phyloP scores from a whole-genome alignment of 2,329 filamentous ascomycete genomes.

The Fusarium sp. region DNA sequence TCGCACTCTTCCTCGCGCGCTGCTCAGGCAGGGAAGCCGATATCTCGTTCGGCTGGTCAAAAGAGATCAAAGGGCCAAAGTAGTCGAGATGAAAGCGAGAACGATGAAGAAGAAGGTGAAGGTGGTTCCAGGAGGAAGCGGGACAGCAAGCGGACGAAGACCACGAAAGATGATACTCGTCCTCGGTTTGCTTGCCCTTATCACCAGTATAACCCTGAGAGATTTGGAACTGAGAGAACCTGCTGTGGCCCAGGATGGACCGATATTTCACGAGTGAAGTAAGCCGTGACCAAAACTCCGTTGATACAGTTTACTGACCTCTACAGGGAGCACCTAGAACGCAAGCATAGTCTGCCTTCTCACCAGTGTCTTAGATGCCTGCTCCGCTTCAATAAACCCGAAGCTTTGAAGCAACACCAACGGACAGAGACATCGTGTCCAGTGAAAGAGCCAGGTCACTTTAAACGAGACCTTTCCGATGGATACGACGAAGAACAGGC shows the following conservation, averaged over 20 bases:
- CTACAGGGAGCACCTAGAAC: slow-evolving; percentile 43
- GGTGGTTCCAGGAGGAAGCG: slow-evolving; percentile 48
- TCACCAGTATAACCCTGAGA: slow-evolving; percentile 50
- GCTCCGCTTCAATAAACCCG: slow-evolving; percentile 30
- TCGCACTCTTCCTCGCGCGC: slow-evolving; percentile 35
- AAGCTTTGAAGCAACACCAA: slow-evolving; percentile 39
- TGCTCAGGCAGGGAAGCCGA: slow-evolving; percentile 14
- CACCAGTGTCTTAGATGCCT: slow-evolving; percentile 41
- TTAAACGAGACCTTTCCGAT: slow-evolving; percentile 29
- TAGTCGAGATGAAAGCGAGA: slow-evolving; percentile 47
- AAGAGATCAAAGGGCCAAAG: slow-evolving; percentile 34
- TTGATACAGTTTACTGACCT: background rate
- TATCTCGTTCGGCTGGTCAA: slow-evolving; percentile 26
- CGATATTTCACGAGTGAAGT: slow-evolving; percentile 43
- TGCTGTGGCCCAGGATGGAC: slow-evolving; percentile 44
- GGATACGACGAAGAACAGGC: slow-evolving; percentile 44
- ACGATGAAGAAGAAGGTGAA: slow-evolving; percentile 45
- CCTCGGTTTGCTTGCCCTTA: slow-evolving; percentile 53
- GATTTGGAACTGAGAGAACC: slow-evolving; percentile 37
- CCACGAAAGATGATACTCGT: slow-evolving; percentile 46
- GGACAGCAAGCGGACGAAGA: slow-evolving; percentile 54
- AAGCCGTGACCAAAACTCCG: background rate
- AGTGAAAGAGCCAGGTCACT: slow-evolving; percentile 29
- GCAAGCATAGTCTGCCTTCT: slow-evolving; percentile 35
- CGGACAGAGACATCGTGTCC: slow-evolving; percentile 31